These are phyloP conservation scores for Hymenoscyphus fraxineus DNA, from an alignment of 2,329 filamentous ascomycete species.

Conservation along the genomic window DNA sequence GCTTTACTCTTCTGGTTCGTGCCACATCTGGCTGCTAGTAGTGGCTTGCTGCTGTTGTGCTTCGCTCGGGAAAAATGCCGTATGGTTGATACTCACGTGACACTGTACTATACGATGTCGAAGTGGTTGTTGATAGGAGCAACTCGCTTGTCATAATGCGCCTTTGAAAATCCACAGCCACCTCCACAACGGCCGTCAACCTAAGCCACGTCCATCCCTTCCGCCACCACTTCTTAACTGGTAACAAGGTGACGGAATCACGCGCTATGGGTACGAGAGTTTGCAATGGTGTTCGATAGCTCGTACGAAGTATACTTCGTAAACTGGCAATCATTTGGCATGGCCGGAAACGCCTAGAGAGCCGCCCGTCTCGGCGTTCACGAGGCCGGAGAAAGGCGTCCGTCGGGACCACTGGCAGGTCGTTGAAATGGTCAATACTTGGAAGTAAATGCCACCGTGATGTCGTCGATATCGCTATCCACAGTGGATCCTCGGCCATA, in stretches of 20 bases:
- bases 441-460: not conserved
- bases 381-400: not conserved
- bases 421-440: not conserved
- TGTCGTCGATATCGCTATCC: slow-evolving; percentile 1
- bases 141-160: not conserved
- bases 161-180: not conserved
- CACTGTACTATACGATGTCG: not conserved
- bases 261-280: not conserved
- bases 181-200: not conserved
- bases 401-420: not conserved
- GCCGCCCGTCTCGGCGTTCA: slow-evolving; percentile 11
- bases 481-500: slow-evolving; percentile 9
- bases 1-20: not conserved
- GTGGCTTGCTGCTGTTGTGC: not conserved
- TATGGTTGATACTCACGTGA: slow-evolving; percentile 1
- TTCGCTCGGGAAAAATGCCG: not conserved
- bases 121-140: not conserved
- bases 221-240: slow-evolving; percentile 1
- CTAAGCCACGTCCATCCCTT: not conserved
- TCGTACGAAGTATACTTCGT: too few relatives aligned
- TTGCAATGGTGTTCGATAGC: not conserved
- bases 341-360: slow-evolving; percentile 6
- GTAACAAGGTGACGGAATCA: not conserved
- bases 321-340: not conserved
- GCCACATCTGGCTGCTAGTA: not conserved